A percentile compares a stretch with the other conserved stretches of the same genome.
phyloP scores from a whole-genome alignment of 805 yeast species.

The Yarrowia sp. region DNA sequence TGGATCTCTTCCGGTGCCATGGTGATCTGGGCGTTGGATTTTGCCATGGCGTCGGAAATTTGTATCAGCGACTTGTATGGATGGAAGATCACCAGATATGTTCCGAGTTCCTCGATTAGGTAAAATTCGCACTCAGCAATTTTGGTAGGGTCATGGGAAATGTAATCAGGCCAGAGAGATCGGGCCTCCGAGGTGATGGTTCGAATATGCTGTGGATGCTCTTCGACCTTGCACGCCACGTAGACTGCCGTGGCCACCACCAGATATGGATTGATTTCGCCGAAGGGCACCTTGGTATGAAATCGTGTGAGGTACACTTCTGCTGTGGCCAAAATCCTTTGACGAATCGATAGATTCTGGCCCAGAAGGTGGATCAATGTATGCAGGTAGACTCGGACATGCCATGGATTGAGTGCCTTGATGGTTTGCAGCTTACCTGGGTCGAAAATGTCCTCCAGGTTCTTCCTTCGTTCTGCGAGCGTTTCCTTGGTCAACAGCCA shows the following conservation, averaged over 20 bases:
- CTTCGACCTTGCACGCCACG: slow-evolving; percentile 90
- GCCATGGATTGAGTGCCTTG: slow-evolving; percentile 38
- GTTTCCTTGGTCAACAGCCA: slow-evolving; percentile 78
- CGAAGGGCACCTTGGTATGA: slow-evolving; percentile 62
- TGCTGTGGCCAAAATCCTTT: slow-evolving; percentile 82
- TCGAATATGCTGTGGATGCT: slow-evolving; percentile 89
- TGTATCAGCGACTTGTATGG: slow-evolving; percentile 42
- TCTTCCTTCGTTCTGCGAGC: slow-evolving; percentile 45
- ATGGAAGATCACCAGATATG: slow-evolving; percentile 42
- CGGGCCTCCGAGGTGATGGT: slow-evolving; percentile 80
- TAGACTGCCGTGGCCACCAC: slow-evolving; percentile 82
- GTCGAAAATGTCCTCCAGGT: slow-evolving; percentile 24
- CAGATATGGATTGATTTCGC: slow-evolving; percentile 79
- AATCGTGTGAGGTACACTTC: slow-evolving; percentile 82
- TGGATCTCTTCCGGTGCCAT: slow-evolving; percentile 59
- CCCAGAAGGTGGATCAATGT: slow-evolving; percentile 68
- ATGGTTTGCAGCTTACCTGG: slow-evolving; percentile 39
- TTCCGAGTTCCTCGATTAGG: slow-evolving; percentile 73
- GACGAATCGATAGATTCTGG: slow-evolving; percentile 70
- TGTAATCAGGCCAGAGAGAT: slow-evolving; percentile 89
- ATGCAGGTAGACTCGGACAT: slow-evolving; percentile 65
- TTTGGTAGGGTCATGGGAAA: slow-evolving; percentile 86
- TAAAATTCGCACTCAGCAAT: slow-evolving; percentile 96
- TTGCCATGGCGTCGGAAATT: slow-evolving; percentile 51
- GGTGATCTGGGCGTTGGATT: slow-evolving; percentile 43